These are phyloP conservation scores for Leucocoprinus sp. DNA, from an alignment of 768 basidiomycete species.

Conservation along the genomic window DNA sequence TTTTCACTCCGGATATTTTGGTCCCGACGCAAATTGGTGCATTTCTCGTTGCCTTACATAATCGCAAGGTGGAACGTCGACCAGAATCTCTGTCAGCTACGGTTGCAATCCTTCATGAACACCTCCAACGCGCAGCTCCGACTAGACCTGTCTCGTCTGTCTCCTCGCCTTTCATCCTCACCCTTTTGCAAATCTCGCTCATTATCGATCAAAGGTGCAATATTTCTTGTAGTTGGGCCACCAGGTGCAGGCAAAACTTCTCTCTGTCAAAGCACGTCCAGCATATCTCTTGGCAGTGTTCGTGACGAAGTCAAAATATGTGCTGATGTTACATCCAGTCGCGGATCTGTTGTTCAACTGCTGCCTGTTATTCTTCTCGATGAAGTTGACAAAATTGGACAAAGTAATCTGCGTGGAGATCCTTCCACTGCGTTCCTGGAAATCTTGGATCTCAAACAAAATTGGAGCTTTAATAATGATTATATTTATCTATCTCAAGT, in stretches of 20 bases:
- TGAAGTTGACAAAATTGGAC: slow-evolving; percentile 88
- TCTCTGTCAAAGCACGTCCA: slow-evolving; percentile 82
- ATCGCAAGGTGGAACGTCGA: no score
- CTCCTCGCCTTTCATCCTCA: slow-evolving; percentile 47
- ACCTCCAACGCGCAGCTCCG: slow-evolving; percentile 44
- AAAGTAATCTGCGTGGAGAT: slow-evolving; percentile 86
- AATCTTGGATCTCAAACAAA: slow-evolving; percentile 92
- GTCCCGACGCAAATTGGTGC: no score
- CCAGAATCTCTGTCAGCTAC: no score
- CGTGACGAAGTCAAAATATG: slow-evolving; percentile 80
- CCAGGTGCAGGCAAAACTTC: slow-evolving; percentile 91
- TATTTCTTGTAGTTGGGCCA: slow-evolving; percentile 67
- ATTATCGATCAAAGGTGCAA: slow-evolving; percentile 33
- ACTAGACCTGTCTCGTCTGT: slow-evolving; percentile 61
- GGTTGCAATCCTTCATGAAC: no score
- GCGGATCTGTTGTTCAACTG: slow-evolving; percentile 82
- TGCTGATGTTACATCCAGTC: slow-evolving; percentile 88
- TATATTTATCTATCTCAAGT: slow-evolving; percentile 85
- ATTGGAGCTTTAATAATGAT: slow-evolving; percentile 81
- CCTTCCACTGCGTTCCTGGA: slow-evolving; percentile 87
- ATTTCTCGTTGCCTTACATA: no score
- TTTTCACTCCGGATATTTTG: no score
- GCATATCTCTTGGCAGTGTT: slow-evolving; percentile 86
- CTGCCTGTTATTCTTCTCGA: slow-evolving; percentile 80
- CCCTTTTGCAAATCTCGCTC: background rate